Evolutionary conservation across 192 early-diverging fungal species (phyloP).

Genomic region (Phycomyces blakesleeanus): DNA sequence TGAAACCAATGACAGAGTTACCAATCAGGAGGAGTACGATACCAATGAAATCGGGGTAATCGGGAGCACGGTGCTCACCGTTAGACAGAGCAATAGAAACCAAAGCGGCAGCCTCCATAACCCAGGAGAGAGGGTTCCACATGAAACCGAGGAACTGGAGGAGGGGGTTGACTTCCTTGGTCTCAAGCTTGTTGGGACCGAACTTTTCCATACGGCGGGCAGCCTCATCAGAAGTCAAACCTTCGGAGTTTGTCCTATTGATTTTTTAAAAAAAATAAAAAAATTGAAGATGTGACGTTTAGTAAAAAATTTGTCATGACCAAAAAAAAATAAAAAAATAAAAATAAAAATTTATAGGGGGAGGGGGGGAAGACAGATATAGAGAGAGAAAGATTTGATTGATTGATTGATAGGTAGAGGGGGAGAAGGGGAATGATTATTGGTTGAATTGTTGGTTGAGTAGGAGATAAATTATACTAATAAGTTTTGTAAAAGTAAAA

Average conservation of each 20-base stretch:
- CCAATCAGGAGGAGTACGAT: slow-evolving; percentile 75
- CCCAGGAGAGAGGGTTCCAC: slow-evolving; percentile 77
- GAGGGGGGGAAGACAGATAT: too few species aligned
- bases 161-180: slow-evolving; percentile 76
- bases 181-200: slow-evolving; percentile 65
- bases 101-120: slow-evolving; percentile 82
- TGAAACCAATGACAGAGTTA: slow-evolving; percentile 84
- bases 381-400: too few species aligned
- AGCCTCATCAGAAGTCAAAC: slow-evolving; percentile 62
- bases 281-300: slow-evolving; percentile 2
- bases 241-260: slow-evolving; percentile 45
- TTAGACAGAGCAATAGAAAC: slow-evolving; percentile 74
- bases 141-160: slow-evolving; percentile 85
- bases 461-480: too few species aligned
- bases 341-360: background rate
- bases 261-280: too few species aligned
- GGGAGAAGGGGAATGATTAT: too few species aligned
- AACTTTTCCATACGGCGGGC: slow-evolving; percentile 62
- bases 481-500: too few species aligned
- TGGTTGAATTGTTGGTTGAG: too few species aligned
- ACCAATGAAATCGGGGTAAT: slow-evolving; percentile 85
- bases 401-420: too few species aligned
- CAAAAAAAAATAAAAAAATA: slow-evolving; percentile 4
- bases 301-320: background rate
- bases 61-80: slow-evolving; percentile 58